Conservation (phyloP, 23 red algal genomes). For the Gracilariopsis chorda region DNA sequence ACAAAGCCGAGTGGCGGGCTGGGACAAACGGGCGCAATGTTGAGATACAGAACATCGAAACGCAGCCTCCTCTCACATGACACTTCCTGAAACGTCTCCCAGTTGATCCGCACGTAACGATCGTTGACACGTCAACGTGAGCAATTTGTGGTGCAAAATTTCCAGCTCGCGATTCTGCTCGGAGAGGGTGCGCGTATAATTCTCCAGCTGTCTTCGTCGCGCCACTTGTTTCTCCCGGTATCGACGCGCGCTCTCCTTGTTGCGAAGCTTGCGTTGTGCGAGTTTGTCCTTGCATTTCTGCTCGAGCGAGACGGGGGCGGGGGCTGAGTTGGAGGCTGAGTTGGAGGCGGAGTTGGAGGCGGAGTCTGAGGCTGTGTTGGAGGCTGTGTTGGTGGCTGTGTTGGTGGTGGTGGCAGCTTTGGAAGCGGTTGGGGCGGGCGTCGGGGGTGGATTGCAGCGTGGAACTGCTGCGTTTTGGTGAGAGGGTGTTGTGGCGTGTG, state of each 20-base stretch:
- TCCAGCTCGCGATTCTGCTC: slow-evolving; percentile 65
- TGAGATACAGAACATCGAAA: no score
- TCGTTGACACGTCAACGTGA: slow-evolving; percentile 36
- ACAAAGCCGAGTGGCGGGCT: no score
- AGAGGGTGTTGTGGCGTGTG: no score
- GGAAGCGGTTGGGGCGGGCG: background rate
- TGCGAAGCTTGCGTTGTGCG: slow-evolving; percentile 45
- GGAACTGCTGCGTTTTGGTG: background rate
- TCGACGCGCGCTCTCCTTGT: slow-evolving; percentile 65
- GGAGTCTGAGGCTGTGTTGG: background rate
- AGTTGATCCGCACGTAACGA: background rate
- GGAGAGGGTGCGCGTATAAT: slow-evolving; percentile 32
- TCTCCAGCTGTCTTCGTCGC: slow-evolving; percentile 50
- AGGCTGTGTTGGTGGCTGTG: background rate
- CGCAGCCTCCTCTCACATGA: no score
- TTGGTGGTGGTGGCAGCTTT: background rate
- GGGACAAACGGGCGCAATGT: no score
- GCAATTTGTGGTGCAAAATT: slow-evolving; percentile 40
- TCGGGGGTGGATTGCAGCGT: background rate
- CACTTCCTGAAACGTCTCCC: no score
- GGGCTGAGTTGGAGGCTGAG: background rate
- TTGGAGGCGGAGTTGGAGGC: background rate
- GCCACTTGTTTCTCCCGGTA: slow-evolving; percentile 70
- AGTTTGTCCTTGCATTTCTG: slow-evolving; percentile 53
- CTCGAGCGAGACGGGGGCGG: background rate